Conservation (phyloP, 148 eudicot genomes). For the Chenopodium suecicum region DNA sequence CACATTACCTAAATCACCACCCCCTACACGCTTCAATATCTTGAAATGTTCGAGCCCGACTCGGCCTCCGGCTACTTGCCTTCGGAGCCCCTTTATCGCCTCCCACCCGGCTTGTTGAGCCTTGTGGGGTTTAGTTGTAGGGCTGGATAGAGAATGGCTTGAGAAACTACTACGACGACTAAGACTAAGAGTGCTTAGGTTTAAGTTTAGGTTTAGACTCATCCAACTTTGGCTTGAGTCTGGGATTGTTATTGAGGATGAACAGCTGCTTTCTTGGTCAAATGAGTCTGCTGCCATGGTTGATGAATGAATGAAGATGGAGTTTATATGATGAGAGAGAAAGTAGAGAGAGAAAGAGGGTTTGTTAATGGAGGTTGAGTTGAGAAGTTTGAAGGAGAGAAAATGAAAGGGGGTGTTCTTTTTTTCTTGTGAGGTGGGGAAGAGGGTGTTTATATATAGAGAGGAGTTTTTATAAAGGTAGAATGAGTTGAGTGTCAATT, state of each 20-base stretch:
- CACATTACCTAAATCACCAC: conserved; percentile 75
- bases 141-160: conserved; percentile 10
- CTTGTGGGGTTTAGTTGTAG: conserved; percentile 67
- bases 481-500: too few relatives aligned
- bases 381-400: not conserved
- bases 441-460: conserved; percentile 28
- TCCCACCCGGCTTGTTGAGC: conserved; percentile 79
- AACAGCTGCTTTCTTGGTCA: conserved; percentile 69
- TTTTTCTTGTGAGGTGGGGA: not conserved
- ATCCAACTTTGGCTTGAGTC: conserved; percentile 80
- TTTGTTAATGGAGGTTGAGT: not conserved
- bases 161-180: conserved; percentile 54
- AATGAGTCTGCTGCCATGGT: conserved; percentile 37
- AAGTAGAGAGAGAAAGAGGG: not conserved
- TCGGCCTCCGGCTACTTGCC: conserved; percentile 40
- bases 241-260: conserved; percentile 59
- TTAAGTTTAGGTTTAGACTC: conserved; percentile 40
- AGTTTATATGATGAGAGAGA: not conserved
- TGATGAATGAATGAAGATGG: not conserved
- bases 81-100: conserved; percentile 53
- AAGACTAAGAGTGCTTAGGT: conserved; percentile 35
- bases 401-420: not conserved
- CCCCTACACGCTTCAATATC: conserved; percentile 65
- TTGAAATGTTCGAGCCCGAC: conserved; percentile 68
- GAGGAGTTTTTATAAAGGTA: not conserved